Evolutionary conservation across 495 filamentous ascomycete genomes (phyloP).

Genomic region (Penicillium coffeae): DNA sequence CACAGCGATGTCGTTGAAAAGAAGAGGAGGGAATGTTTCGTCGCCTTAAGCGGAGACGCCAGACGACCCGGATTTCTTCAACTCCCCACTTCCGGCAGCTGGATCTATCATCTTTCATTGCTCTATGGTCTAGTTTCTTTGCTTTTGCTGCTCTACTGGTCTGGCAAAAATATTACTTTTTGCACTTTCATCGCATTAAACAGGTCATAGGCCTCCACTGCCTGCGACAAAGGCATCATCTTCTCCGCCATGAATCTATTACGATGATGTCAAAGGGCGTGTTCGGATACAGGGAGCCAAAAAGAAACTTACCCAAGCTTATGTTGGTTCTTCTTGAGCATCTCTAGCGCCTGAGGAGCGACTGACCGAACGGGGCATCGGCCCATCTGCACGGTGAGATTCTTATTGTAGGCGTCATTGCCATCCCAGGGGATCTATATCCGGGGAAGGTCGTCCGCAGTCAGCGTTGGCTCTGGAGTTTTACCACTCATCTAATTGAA

Average conservation of each 20-base stretch:
- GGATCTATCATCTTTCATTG: background rate
- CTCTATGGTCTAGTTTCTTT: background rate
- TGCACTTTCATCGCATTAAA: constrained; percentile 93
- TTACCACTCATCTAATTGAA: background rate
- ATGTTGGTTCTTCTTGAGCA: constrained; percentile 79
- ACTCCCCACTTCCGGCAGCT: background rate
- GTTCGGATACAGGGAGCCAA: background rate
- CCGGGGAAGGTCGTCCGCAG: background rate
- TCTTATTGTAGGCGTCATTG: constrained; percentile 83
- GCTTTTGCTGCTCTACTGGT: constrained; percentile 29
- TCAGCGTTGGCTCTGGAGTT: background rate
- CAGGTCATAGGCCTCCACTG: constrained; percentile 83
- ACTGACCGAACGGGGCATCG: constrained; percentile 87
- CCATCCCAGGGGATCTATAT: constrained; percentile 78
- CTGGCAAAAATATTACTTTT: constrained; percentile 66
- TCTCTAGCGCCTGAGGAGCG: constrained; percentile 70
- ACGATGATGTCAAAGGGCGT: background rate
- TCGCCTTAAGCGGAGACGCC: constrained; percentile 16
- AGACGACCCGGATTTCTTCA: constrained; percentile 4
- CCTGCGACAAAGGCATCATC: constrained; percentile 82
- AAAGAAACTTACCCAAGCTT: constrained; percentile 63
- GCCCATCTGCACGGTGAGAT: constrained; percentile 87
- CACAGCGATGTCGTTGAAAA: constrained; percentile 17
- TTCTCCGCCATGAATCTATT: constrained; percentile 87
- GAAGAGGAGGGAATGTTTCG: constrained; percentile 25